Base-by-base conservation (phyloP, 768 basidiomycete genomes). In the Leccinum truebloodii region DNA sequence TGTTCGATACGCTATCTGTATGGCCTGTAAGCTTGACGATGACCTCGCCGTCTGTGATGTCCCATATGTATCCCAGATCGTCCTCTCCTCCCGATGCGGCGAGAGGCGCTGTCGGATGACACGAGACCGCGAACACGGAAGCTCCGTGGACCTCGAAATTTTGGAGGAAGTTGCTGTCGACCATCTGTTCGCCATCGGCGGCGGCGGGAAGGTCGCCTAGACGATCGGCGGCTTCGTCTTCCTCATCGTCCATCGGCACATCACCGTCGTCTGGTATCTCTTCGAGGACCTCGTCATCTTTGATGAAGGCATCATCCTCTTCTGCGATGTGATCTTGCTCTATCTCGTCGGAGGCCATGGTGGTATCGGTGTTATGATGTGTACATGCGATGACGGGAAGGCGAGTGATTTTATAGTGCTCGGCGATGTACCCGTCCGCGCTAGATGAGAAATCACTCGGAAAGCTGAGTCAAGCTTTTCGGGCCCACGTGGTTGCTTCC, bases 21-120 rank as follows among this genome's bases (percentile, higher is more conserved):
- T 99, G 97, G 3, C 97, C 97, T 0, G 90, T 89, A 54, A 99
- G 81, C 75, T 88, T 91, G 55, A 86, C 90, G 60, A 96, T 80
- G 65, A 87, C 78, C 68, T 91, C 87, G 14, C 94, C 93, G 49
- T 88, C 86, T 3, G 86, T 87, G 53, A 92, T 86, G 65, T 94
- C 86, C 93, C 94, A 99, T 65, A 99, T 84, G 76, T 92, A 98
- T 39, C 92, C 97, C 0, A 92, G 73, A 71, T 98, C 95, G 72
- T 98, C 97, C 75, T 97, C 94, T 20, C 94, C 97, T 28, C 97
- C 97, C 1, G 95, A 94, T 22, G 86, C 89, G 7, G 93, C 95
- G 22, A 98, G 80, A 4, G 89, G 85, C 55, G 79, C 80, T 14
- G 84, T 84, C 0, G 97, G 96, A 71, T 99, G 97, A 35, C 85